phyloP scores from a whole-genome alignment of 2,329 filamentous ascomycete species.

The Colletotrichum karsti region DNA sequence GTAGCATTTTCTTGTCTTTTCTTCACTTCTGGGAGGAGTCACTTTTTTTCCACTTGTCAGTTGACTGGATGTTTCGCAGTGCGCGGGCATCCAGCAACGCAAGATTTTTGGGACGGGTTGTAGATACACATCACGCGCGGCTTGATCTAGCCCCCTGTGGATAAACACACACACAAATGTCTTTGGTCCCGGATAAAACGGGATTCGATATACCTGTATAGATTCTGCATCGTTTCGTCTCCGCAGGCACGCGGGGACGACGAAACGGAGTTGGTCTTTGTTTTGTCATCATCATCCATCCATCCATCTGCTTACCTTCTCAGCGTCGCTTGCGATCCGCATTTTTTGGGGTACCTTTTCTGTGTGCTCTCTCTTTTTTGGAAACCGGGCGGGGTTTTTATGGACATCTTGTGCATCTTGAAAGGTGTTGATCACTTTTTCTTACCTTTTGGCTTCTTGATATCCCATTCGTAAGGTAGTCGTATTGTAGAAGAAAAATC shows the following conservation, averaged over 20 bases:
- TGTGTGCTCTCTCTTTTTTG: background rate
- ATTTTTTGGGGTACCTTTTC: background rate
- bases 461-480: constrained; percentile 19
- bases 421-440: constrained; percentile 23
- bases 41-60: background rate
- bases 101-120: background rate
- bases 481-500: constrained; percentile 17
- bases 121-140: constrained; percentile 2
- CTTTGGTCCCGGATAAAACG: background rate
- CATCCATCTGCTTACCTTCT: background rate
- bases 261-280: background rate
- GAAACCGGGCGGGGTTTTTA: constrained; percentile 6
- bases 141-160: background rate
- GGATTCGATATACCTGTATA: background rate
- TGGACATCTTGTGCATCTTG: background rate
- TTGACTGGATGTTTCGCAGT: constrained; percentile 17
- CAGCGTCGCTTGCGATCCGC: constrained; percentile 22
- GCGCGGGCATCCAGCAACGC: constrained; percentile 10
- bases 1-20: background rate
- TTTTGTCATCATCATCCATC: background rate
- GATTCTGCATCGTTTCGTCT: background rate
- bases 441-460: background rate
- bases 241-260: background rate
- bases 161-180: constrained; percentile 6
- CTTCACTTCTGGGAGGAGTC: background rate